These are phyloP conservation scores for Xylaria hypoxylon DNA, from an alignment of 2,329 filamentous ascomycete genomes.

Conservation along the genomic window DNA sequence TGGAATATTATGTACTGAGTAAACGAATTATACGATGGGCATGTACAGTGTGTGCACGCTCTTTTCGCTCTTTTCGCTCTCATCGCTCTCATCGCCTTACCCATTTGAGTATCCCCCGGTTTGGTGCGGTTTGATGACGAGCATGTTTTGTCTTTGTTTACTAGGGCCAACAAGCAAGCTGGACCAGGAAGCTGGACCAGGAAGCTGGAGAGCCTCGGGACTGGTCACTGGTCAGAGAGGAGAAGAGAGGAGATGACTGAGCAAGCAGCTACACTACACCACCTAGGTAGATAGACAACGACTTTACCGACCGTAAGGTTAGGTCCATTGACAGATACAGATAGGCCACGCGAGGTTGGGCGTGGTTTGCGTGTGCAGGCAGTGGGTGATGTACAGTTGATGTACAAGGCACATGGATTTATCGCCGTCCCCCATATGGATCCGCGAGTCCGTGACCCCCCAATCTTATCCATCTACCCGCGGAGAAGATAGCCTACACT, in stretches of 20 bases:
- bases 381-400: slow-evolving; percentile 17
- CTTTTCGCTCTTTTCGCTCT: slow-evolving; percentile 10
- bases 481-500: slow-evolving; percentile 33
- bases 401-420: slow-evolving; percentile 35
- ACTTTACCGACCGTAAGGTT: slow-evolving; percentile 23
- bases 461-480: slow-evolving; percentile 37
- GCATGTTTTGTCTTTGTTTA: background rate
- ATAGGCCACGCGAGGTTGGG: slow-evolving; percentile 28
- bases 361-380: slow-evolving; percentile 16
- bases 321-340: slow-evolving; percentile 30
- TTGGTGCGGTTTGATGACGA: slow-evolving; percentile 16
- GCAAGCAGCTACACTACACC: slow-evolving; percentile 6
- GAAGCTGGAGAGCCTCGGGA: slow-evolving; percentile 30
- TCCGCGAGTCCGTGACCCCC: slow-evolving; percentile 33
- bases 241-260: slow-evolving; percentile 21
- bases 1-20: slow-evolving; percentile 38
- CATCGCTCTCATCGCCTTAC: slow-evolving; percentile 29
- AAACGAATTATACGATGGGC: slow-evolving; percentile 18
- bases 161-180: background rate
- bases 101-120: slow-evolving; percentile 35
- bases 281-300: background rate
- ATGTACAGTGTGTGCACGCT: slow-evolving; percentile 2
- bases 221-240: slow-evolving; percentile 9
- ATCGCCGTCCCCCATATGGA: slow-evolving; percentile 19
- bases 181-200: slow-evolving; percentile 13